Percentiles rank a stretch among this genome's conserved stretches.
These are phyloP conservation scores for Astrocystis sublimbata DNA, from an alignment of 495 filamentous ascomycete genomes.

Conservation along the genomic window DNA sequence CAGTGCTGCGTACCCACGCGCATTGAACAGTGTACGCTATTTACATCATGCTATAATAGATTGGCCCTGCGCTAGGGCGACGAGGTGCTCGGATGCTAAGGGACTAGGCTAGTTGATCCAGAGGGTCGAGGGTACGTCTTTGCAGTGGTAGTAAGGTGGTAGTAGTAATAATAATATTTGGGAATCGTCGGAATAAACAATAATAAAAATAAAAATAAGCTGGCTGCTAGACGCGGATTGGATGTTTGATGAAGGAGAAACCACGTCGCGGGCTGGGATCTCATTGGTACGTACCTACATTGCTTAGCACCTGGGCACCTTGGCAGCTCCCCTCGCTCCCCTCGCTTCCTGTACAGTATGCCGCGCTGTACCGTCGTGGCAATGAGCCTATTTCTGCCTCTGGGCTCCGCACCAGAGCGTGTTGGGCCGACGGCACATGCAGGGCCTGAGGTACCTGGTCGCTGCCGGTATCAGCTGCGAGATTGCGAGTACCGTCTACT, in stretches of 20 bases:
- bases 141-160: not conserved
- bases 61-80: not conserved
- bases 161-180: not conserved
- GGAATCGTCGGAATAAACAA: constrained; percentile 14
- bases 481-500: constrained; percentile 15
- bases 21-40: constrained; percentile 15
- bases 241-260: constrained; percentile 9
- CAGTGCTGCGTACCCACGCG: constrained; percentile 13
- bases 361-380: too few relatives aligned
- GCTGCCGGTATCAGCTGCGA: constrained; percentile 4
- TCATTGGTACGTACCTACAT: too few relatives aligned
- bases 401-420: too few relatives aligned
- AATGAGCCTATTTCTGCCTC: not conserved
- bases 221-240: constrained; percentile 10
- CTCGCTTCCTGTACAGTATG: too few relatives aligned
- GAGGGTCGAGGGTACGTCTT: constrained; percentile 2
- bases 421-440: constrained; percentile 9
- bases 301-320: too few relatives aligned
- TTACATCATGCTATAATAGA: not conserved
- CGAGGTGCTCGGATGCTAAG: not conserved
- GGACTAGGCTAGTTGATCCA: too few relatives aligned
- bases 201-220: constrained; percentile 11
- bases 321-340: constrained; percentile 1
- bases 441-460: constrained; percentile 12
- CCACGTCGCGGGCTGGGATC: constrained; percentile 3